phyloP scores from a whole-genome alignment of 169 alveolate species.

The Plasmodium cynomolgi region DNA sequence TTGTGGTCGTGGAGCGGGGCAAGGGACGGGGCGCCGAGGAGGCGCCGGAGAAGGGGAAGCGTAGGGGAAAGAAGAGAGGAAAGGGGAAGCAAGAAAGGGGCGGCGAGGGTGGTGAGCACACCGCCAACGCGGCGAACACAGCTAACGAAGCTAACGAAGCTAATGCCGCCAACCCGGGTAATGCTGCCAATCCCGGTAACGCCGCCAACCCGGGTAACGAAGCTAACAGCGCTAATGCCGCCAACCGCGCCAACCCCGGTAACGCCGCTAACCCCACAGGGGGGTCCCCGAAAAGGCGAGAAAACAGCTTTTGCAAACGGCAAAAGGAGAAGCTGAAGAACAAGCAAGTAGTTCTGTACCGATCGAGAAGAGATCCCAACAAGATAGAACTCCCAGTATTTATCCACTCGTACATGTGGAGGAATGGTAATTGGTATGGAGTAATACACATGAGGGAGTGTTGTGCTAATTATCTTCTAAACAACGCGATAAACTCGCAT shows the following conservation, averaged over 20 bases:
- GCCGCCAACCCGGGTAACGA: too few relatives aligned
- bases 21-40: constrained; percentile 7
- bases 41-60: not conserved
- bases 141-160: not conserved
- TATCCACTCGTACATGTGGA: constrained; percentile 79
- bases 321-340: constrained; percentile 44
- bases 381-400: constrained; percentile 83
- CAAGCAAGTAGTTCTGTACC: constrained; percentile 37
- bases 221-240: too few relatives aligned
- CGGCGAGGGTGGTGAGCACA: not conserved
- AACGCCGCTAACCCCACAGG: not conserved
- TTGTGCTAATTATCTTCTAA: constrained; percentile 81
- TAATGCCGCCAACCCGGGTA: not conserved
- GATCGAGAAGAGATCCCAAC: constrained; percentile 79
- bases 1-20: constrained; percentile 53
- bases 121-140: not conserved
- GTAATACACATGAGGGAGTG: constrained; percentile 85
- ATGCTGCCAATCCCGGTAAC: too few relatives aligned
- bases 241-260: too few relatives aligned
- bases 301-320: constrained; percentile 49
- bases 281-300: not conserved
- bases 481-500: constrained; percentile 80
- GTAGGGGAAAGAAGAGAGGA: constrained; percentile 31
- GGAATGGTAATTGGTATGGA: constrained; percentile 81
- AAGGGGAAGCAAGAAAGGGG: constrained; percentile 4